Evolutionary conservation across 148 eudicot species (phyloP).

Genomic region (Vaccinium darrowii): DNA sequence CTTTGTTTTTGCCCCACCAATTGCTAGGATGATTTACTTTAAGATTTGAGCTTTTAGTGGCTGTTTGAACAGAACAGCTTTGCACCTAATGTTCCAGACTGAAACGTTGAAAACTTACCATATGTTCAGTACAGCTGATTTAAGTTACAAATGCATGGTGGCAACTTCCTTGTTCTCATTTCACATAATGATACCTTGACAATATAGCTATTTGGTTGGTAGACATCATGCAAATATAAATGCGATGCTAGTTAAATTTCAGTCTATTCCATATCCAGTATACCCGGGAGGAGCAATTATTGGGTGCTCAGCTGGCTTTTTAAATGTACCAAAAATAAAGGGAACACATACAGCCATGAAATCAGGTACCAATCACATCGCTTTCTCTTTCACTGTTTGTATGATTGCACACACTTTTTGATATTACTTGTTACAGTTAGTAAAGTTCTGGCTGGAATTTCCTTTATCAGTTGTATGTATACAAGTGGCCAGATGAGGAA

Average conservation of each 20-base stretch:
- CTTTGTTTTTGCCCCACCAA: not conserved
- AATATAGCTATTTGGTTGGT: not conserved
- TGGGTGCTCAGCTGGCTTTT: conserved; percentile 98
- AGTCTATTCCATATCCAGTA: conserved; percentile 99
- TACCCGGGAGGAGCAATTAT: conserved; percentile 97
- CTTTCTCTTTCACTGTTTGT: conserved; percentile 1
- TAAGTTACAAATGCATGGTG: not conserved
- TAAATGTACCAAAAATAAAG: conserved; percentile 95
- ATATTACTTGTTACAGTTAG: not conserved
- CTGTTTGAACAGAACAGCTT: not conserved
- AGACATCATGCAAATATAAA: conserved; percentile 25
- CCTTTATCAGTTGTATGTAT: not conserved
- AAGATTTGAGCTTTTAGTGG: not conserved
- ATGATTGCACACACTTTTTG: not conserved
- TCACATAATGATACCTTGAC: conserved; percentile 2
- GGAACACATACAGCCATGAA: conserved; percentile 99
- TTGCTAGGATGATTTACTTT: not conserved
- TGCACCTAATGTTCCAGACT: not conserved
- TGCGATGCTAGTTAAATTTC: conserved; percentile 71
- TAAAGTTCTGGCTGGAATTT: not conserved
- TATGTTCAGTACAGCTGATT: not conserved
- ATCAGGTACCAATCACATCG: conserved; percentile 54
- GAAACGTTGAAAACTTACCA: not conserved
- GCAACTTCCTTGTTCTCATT: not conserved
- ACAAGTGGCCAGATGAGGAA: not conserved